phyloP scores from a whole-genome alignment of 495 filamentous ascomycete species.

The Tuber indicum region DNA sequence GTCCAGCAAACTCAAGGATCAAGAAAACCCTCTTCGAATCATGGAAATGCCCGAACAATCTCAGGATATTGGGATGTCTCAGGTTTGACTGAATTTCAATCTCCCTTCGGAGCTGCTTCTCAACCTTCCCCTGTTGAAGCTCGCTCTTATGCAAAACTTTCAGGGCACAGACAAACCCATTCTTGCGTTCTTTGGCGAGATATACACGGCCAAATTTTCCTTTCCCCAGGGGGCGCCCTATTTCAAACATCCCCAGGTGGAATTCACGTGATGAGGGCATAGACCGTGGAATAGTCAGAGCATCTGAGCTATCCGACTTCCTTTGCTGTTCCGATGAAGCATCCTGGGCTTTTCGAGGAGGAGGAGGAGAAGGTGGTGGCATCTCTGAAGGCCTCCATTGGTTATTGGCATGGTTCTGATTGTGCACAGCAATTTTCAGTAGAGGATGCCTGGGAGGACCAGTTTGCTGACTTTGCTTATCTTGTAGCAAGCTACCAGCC shows the following conservation, averaged over 20 bases:
- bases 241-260: slow-evolving; percentile 98
- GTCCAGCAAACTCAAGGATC: slow-evolving; percentile 90
- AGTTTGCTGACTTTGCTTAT: slow-evolving; percentile 45
- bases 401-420: slow-evolving; percentile 56
- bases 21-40: slow-evolving; percentile 93
- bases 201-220: slow-evolving; percentile 98
- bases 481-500: slow-evolving; percentile 49
- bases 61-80: slow-evolving; percentile 90
- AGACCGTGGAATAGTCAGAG: slow-evolving; percentile 52
- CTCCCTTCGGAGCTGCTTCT: slow-evolving; percentile 94
- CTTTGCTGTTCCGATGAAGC: slow-evolving; percentile 16
- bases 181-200: slow-evolving; percentile 80
- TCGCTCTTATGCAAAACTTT: slow-evolving; percentile 96
- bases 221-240: slow-evolving; percentile 90
- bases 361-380: slow-evolving; percentile 42
- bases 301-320: slow-evolving; percentile 20
- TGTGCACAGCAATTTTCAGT: slow-evolving; percentile 74
- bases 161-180: slow-evolving; percentile 88
- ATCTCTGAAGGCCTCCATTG: slow-evolving; percentile 45
- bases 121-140: slow-evolving; percentile 82
- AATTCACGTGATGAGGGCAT: slow-evolving; percentile 61
- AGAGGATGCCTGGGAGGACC: slow-evolving; percentile 45
- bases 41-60: slow-evolving; percentile 93
- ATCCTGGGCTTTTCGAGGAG: slow-evolving; percentile 41
- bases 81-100: slow-evolving; percentile 98